Evolutionary conservation across 2,329 filamentous ascomycete genomes (phyloP).

Genomic region (Pseudopyricularia javanii): DNA sequence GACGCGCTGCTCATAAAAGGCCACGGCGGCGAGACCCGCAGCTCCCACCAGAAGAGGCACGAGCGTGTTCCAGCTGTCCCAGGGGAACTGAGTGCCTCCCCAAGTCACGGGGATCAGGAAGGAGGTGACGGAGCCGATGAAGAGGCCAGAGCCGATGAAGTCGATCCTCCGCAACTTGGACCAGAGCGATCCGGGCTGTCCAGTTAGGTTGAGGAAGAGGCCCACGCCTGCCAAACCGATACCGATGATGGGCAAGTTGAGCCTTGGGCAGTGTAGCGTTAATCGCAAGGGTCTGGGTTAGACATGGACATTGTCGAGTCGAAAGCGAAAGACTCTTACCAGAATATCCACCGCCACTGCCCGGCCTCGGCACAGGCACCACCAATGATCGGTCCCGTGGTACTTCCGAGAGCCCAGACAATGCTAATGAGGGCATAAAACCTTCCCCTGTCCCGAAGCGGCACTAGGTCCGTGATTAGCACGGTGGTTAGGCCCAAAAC

Average conservation of each 20-base stretch:
- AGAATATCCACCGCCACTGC: conserved; percentile 53
- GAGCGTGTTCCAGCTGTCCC: conserved; percentile 49
- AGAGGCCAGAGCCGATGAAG: conserved; percentile 49
- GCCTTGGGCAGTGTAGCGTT: no score
- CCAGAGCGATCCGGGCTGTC: conserved; percentile 29
- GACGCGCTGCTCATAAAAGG: conserved; percentile 38
- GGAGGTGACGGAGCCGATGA: conserved; percentile 43
- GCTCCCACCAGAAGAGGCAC: conserved; percentile 46
- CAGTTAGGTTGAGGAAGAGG: conserved; percentile 40
- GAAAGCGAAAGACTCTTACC: no score
- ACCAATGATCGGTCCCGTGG: conserved; percentile 37
- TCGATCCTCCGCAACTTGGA: conserved; percentile 44
- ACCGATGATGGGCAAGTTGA: conserved; percentile 46
- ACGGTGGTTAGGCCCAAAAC: conserved; percentile 32
- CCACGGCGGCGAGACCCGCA: conserved; percentile 35
- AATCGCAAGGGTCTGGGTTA: no score
- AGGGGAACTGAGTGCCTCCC: conserved; percentile 54
- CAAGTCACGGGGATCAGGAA: conserved; percentile 52
- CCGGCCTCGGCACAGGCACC: conserved; percentile 39
- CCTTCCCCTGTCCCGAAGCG: conserved; percentile 12
- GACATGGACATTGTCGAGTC: no score
- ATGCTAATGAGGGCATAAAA: conserved; percentile 18
- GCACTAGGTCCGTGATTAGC: conserved; percentile 31
- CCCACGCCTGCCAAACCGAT: conserved; percentile 31
- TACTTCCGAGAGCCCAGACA: conserved; percentile 44